Base-by-base conservation (phyloP, 345 rosid species). In the Luvunga scandens region DNA sequence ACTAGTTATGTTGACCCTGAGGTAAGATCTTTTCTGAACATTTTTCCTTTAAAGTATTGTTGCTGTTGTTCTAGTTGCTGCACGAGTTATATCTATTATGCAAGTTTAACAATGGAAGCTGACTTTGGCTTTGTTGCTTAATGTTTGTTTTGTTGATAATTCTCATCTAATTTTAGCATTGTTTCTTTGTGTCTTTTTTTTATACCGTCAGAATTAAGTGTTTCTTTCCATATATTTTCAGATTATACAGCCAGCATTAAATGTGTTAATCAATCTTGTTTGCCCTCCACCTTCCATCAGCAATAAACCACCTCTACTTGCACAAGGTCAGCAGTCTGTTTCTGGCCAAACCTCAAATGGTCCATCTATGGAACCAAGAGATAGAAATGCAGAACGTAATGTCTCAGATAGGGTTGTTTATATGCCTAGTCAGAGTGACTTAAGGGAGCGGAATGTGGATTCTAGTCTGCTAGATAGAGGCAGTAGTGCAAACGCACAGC, bases 281-380 rank as follows among this genome's bases (percentile, higher is more conserved):
- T 96, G 99, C 75, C 97, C 98, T 56, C 99, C 99, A 7, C 99
- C 99, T 86, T 94, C 99, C 74, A 87, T 96, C 77, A 96, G 97
- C 88, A 92, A 92, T 70, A 96, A 89, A 82, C 92, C 94, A 33
- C 84, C 93, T 71, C 76, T 80, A 38, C 82, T 80, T 81, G 81
- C 85, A 31, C 95, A 85, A 83, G 87, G 91, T 75, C 96, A 87
- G 82, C 93, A 75, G 68, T 73, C 80, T 75, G 81, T 75, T 69
- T 73, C 89, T 71, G 86, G 80, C 57, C 97, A 87, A 83, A 69
- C 82, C 72, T 79, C 86, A 77, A 84, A 79, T 80, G 81, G 75
- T 77, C 61, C 82, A 77, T 79, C 76, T 38, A 65, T 74, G 82
- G 94, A 88, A 50, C 57, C 75, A 66, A 87, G 87, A 56, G 89